phyloP scores from a whole-genome alignment of 2,329 filamentous ascomycete species.

The Cladophialophora bantiana region DNA sequence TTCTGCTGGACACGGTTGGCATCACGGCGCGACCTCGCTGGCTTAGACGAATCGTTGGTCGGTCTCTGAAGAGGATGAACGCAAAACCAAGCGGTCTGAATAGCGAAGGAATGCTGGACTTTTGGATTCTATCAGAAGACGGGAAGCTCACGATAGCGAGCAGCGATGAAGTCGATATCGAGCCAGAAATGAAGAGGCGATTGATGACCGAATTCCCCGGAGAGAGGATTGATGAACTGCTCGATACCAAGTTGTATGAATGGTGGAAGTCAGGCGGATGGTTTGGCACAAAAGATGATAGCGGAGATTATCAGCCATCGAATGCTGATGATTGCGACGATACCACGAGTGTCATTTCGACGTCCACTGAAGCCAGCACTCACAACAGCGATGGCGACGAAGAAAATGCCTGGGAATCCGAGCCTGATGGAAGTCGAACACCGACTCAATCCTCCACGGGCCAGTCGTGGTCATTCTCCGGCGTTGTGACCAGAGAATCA shows the following conservation, averaged over 20 bases:
- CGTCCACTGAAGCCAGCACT: slow-evolving; percentile 56
- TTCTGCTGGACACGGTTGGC: slow-evolving; percentile 64
- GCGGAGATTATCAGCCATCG: slow-evolving; percentile 74
- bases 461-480: slow-evolving; percentile 38
- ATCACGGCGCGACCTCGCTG: slow-evolving; percentile 69
- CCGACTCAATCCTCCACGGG: slow-evolving; percentile 73
- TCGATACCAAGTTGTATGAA: slow-evolving; percentile 77
- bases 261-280: slow-evolving; percentile 86
- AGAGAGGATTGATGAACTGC: slow-evolving; percentile 61
- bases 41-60: slow-evolving; percentile 55
- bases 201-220: slow-evolving; percentile 50
- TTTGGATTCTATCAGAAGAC: slow-evolving; percentile 62
- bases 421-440: slow-evolving; percentile 66
- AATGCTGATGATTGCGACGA: slow-evolving; percentile 69
- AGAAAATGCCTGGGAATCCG: slow-evolving; percentile 57
- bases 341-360: slow-evolving; percentile 80
- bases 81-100: slow-evolving; percentile 35
- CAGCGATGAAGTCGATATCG: slow-evolving; percentile 76
- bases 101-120: slow-evolving; percentile 52
- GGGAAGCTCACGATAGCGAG: slow-evolving; percentile 64
- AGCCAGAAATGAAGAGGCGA: slow-evolving; percentile 74
- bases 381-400: slow-evolving; percentile 57
- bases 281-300: slow-evolving; percentile 83
- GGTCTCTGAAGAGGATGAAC: slow-evolving; percentile 36
- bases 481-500: slow-evolving; percentile 49